Evolutionary conservation across 331 rosid species (phyloP).

Genomic region (Cydonia oblonga): DNA sequence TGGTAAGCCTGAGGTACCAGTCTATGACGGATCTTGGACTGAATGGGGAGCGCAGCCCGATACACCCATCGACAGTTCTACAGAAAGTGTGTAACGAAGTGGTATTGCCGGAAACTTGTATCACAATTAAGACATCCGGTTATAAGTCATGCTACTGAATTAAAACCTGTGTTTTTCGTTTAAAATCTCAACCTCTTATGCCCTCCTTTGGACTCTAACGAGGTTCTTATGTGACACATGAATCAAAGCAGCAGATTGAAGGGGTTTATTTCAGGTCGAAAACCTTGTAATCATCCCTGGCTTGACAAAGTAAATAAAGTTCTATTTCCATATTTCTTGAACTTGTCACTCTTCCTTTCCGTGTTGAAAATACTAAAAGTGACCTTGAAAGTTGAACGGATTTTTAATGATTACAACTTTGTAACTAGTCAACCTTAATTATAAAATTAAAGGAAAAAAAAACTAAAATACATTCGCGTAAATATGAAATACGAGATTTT

Average conservation of each 20-base stretch:
- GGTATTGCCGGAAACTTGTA: background rate
- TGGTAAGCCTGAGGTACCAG: constrained; percentile 61
- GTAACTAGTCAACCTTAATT: too few relatives aligned
- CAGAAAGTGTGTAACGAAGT: background rate
- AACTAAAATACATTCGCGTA: too few relatives aligned
- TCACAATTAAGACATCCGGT: background rate
- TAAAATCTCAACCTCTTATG: background rate
- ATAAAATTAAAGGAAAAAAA: too few relatives aligned
- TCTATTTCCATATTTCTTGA: background rate
- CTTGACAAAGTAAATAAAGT: background rate
- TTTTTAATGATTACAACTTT: background rate
- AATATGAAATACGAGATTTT: too few relatives aligned
- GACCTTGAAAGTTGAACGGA: background rate
- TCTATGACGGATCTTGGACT: constrained; percentile 97
- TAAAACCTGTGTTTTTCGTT: background rate
- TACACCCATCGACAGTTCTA: constrained; percentile 55
- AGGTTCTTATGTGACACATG: background rate
- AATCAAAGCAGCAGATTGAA: background rate
- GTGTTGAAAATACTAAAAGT: background rate
- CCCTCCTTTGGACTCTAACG: background rate
- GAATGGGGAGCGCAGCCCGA: constrained; percentile 87
- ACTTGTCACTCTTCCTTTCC: background rate
- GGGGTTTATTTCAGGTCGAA: background rate
- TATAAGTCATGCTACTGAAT: background rate
- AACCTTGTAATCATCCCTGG: background rate